These are phyloP conservation scores for Rhodotorula graminis DNA, from an alignment of 768 basidiomycete species.

Conservation along the genomic window DNA sequence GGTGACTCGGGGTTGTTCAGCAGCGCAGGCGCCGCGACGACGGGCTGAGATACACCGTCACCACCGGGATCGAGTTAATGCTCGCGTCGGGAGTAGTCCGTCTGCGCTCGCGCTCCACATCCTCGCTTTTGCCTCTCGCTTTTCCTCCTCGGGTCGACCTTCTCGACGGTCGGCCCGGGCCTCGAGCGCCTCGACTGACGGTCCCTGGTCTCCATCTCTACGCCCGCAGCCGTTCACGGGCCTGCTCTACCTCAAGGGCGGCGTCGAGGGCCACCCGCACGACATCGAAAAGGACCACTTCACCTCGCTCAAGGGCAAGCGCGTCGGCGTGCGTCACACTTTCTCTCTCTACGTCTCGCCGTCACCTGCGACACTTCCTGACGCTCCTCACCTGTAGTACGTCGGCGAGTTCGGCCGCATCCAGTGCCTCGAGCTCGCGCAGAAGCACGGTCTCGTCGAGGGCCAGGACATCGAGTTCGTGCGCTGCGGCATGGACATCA, in stretches of 20 bases:
- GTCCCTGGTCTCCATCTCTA: too few species aligned
- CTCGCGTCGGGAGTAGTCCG: background rate
- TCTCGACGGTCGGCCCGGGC: background rate
- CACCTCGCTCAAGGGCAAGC: slow-evolving; percentile 37
- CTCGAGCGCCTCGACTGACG: background rate
- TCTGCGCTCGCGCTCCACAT: background rate
- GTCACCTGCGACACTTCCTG: too few species aligned
- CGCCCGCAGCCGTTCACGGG: slow-evolving; percentile 40
- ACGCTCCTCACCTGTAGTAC: background rate
- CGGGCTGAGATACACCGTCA: background rate
- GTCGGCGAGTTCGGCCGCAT: slow-evolving; percentile 41
- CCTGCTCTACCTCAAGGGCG: slow-evolving; percentile 41
- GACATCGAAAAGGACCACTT: slow-evolving; percentile 35
- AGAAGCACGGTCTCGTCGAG: slow-evolving; percentile 37
- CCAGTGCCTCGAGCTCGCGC: slow-evolving; percentile 37
- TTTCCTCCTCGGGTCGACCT: background rate
- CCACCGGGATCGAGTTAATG: background rate
- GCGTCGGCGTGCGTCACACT: slow-evolving; percentile 27
- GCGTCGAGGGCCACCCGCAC: slow-evolving; percentile 29
- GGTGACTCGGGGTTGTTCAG: too few species aligned
- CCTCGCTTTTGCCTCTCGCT: background rate
- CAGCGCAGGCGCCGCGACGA: background rate
- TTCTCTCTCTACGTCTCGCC: too few species aligned
- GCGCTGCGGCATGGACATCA: slow-evolving; percentile 42
- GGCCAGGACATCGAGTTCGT: slow-evolving; percentile 3